These are phyloP conservation scores for Pezicula rhizophila DNA, from an alignment of 2,329 filamentous ascomycete genomes.

Conservation along the genomic window DNA sequence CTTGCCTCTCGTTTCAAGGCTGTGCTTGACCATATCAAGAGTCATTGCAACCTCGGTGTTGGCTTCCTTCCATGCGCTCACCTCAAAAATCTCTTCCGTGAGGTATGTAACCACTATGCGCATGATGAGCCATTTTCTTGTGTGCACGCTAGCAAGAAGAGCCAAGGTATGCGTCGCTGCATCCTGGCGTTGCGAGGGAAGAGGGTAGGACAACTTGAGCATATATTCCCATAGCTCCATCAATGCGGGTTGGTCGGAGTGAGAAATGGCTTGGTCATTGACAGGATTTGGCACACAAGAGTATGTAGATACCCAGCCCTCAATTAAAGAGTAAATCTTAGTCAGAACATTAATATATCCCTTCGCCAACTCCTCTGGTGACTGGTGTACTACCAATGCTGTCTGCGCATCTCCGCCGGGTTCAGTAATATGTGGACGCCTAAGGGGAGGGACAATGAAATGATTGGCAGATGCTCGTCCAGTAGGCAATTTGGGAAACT, in stretches of 20 bases:
- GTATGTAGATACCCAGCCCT: constrained; percentile 25
- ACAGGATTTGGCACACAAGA: constrained; percentile 13
- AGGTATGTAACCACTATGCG: constrained; percentile 32
- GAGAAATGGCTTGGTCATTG: constrained; percentile 16
- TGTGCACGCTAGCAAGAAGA: constrained; percentile 27
- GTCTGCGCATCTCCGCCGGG: not conserved
- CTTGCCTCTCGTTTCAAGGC: constrained; percentile 24
- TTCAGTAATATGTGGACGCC: too few species aligned
- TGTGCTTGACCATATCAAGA: constrained; percentile 17
- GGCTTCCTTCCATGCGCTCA: constrained; percentile 30
- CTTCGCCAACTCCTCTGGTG: not conserved
- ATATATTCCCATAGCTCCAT: constrained; percentile 31
- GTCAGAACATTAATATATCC: constrained; percentile 11
- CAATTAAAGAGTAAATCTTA: constrained; percentile 14
- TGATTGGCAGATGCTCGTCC: too few species aligned
- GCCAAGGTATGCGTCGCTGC: constrained; percentile 25
- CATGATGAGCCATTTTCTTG: constrained; percentile 31
- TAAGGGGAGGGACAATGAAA: too few species aligned
- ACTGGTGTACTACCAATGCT: not conserved
- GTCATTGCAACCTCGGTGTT: constrained; percentile 17
- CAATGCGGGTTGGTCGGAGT: constrained; percentile 11
- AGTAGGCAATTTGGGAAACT: too few species aligned
- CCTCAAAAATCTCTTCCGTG: constrained; percentile 27
- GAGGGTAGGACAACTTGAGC: constrained; percentile 23
- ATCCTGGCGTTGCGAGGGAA: constrained; percentile 21